Base-by-base conservation (phyloP, 2,329 filamentous ascomycete species). In the Venturia oleaginea region DNA sequence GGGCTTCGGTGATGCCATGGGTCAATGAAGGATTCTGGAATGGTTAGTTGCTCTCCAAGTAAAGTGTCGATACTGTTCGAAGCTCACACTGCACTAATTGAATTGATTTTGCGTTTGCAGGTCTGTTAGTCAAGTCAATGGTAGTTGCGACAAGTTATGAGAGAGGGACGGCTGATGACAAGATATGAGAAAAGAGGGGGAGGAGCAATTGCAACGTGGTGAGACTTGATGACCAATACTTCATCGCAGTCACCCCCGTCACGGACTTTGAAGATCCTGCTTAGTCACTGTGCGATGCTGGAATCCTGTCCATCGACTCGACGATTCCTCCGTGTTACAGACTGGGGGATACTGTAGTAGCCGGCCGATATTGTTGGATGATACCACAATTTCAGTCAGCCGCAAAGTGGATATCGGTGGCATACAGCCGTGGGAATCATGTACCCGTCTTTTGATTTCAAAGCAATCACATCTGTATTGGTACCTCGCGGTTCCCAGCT, bases 1-100 rank as follows among this genome's bases (percentile, higher is more conserved):
- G 7, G 78, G 60, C 32, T 48, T 62, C 24, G 60, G 27, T 19
- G 40, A 27, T n/a, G 43, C 38, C 60, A 51, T 62, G 3, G 59
- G 42, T 43, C 17, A 10, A 11, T 46, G 2, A 22, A 13, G 8
- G 5, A 48, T 27, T 11, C 46, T 15, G 22, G 3, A 4, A 5
- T 15, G 6, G 1, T 27, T 11, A 48, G 46, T 27, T 27, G 10
- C 22, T 27, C n/a, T 48, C 13, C 8, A 11, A 10, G 27, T 10
- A 19, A 7, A 40, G 11, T 7, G 11, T 8, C 37, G 5, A 40
- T 7, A 13, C 11, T 40, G 37, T 40, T 13, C 37, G 37, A 40
- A 40, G 42, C 42, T 46, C n/a, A 22, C 42, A 46, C 22, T 19
- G 7, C 42, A 22, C 1, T 46, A 19, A 2, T 22, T 22, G 8